phyloP scores from a whole-genome alignment of 108 stramenopile genomes.

The Skeletonema tropicum region DNA sequence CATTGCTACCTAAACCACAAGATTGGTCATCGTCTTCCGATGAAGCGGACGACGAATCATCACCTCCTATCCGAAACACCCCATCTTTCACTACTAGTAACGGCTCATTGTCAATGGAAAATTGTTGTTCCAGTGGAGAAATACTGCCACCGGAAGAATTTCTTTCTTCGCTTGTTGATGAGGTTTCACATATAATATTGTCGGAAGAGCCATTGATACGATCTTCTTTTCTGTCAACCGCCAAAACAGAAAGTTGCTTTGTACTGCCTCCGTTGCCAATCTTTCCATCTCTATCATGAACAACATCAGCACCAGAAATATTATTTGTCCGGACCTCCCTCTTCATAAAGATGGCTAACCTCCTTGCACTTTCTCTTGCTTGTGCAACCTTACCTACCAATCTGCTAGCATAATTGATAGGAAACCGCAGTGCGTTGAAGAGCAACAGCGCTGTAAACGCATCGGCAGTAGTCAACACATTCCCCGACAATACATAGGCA shows the following conservation, averaged over 20 bases:
- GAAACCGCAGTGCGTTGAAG: constrained; percentile 81
- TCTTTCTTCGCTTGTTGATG: constrained; percentile 1
- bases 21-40: constrained; percentile 11
- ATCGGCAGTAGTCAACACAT: constrained; percentile 71
- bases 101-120: neutral
- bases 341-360: constrained; percentile 63
- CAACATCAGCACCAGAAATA: neutral
- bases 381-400: constrained; percentile 74
- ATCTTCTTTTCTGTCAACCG: neutral
- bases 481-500: constrained; percentile 60
- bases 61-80: constrained; percentile 8
- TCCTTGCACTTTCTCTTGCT: constrained; percentile 57
- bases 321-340: constrained; percentile 36
- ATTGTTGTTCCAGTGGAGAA: neutral
- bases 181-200: neutral
- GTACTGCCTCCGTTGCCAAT: neutral
- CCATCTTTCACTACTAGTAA: constrained; percentile 22
- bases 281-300: neutral
- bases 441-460: constrained; percentile 80
- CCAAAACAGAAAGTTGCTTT: neutral
- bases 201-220: neutral
- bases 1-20: constrained; percentile 9
- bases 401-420: constrained; percentile 84
- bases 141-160: neutral
- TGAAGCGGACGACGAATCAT: constrained; percentile 4